Base-by-base conservation (phyloP, 805 yeast genomes). In the Candida morakotiae region DNA sequence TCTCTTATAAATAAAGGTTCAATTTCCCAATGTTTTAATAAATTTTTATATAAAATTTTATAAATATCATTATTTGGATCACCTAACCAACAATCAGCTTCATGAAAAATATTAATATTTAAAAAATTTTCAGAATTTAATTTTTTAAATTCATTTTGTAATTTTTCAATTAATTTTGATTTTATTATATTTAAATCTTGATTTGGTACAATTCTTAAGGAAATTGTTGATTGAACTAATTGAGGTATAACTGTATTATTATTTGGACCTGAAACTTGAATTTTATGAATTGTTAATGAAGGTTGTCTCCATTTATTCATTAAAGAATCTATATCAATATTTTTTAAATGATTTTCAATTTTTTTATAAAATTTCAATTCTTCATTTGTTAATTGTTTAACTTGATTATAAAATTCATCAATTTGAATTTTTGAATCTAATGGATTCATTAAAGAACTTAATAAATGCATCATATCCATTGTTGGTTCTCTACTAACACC, bases 31-130 rank as follows among this genome's bases (percentile, higher is more conserved):
- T 80, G 85, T 3, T 65, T 57, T 28, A 66, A 61, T 22, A 91
- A 67, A 35, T 84, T 87, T 17, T 75, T 64, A 38, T 72, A 69
- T 24, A 93, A 64, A 7, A 83, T 70, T 48, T 76, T 71, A 56
- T 85, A 93, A 2, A 89, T 87, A 29, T 70, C 71, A 52, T 86
- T 88, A 10, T 69, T 60, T 10, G 89, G 83, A 48, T 93, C 88
- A 4, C 97, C 98, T 8, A 91, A 64, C 98, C 98, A 91, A 2
- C 97, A 95, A 50, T 89, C 97, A 0, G 96, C 95, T 52, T 84
- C 91, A 52, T 87, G 88, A 41, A 81, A 71, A 28, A 89, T 71
- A 17, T 72, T 67, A 15, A 89, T 62, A 9, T 61, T 56, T 25
- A 91, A 50, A 20, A 73, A 70, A 56, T 93, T 93, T 5, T 73